Percentiles rank a stretch among this genome's conserved stretches.
Conservation (phyloP, 306 rosid species). For the Casuarina equisetifolia region DNA sequence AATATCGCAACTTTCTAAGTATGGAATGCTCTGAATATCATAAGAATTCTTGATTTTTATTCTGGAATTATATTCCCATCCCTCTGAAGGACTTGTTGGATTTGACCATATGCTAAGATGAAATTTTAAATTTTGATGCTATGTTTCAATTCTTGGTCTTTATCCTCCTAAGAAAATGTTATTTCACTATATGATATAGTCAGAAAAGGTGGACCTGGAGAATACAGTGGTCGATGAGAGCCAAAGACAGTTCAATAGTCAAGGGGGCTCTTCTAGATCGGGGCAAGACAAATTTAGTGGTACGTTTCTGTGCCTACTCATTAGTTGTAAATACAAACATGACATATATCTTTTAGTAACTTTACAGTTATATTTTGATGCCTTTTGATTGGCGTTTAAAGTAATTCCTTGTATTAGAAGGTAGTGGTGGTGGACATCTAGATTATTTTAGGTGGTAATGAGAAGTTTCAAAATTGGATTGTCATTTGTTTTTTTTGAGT, state of each 20-base stretch:
- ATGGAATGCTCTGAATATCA: background rate
- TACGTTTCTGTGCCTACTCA: conserved; percentile 37
- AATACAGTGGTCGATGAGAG: conserved; percentile 98
- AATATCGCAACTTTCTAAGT: background rate
- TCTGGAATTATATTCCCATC: background rate
- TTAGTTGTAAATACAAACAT: background rate
- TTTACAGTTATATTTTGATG: background rate
- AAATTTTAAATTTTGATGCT: background rate
- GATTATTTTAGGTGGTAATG: conserved; percentile 19
- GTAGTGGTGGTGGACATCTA: conserved; percentile 13
- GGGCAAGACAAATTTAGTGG: conserved; percentile 82
- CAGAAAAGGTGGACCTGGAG: conserved; percentile 99
- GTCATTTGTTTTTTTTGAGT: background rate
- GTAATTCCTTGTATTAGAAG: conserved; percentile 9
- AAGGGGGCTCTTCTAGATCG: conserved; percentile 54
- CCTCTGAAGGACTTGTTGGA: background rate
- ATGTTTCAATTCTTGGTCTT: background rate
- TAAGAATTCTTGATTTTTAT: background rate
- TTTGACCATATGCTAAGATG: background rate
- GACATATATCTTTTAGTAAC: background rate
- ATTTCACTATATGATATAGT: conserved; percentile 57
- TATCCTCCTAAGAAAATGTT: conserved; percentile 34
- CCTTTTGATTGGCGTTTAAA: conserved; percentile 4
- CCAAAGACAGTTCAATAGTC: conserved; percentile 81
- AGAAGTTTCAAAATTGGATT: conserved; percentile 24